These are phyloP conservation scores for Venturia asperata DNA, from an alignment of 2,329 filamentous ascomycete species.

Conservation along the genomic window DNA sequence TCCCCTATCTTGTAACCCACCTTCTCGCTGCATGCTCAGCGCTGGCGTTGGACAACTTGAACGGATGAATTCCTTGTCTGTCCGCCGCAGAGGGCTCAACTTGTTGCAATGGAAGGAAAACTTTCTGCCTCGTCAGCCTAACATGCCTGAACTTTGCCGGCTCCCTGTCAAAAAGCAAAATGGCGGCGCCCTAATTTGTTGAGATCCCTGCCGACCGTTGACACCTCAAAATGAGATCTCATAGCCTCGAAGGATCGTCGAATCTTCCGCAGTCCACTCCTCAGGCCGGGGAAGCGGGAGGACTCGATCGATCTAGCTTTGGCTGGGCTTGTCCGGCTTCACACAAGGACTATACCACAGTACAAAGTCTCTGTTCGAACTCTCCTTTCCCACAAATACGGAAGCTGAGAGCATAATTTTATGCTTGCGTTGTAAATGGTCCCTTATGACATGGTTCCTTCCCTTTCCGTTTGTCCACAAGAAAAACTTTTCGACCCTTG, in stretches of 20 bases:
- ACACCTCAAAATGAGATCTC: background rate
- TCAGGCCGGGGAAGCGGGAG: background rate
- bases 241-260: background rate
- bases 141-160: slow-evolving; percentile 2
- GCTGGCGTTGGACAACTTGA: background rate
- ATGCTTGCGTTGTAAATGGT: background rate
- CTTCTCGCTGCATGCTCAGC: background rate
- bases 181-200: background rate
- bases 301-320: background rate
- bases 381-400: background rate
- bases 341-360: background rate
- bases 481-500: background rate
- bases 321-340: background rate
- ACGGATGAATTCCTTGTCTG: background rate
- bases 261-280: background rate
- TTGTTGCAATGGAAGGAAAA: background rate
- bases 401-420: background rate
- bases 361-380: background rate
- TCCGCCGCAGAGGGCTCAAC: background rate
- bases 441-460: background rate
- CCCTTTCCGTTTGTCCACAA: background rate
- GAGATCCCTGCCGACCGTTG: background rate
- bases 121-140: background rate
- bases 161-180: background rate
- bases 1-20: background rate